These are phyloP conservation scores for Zarea fungicola DNA, from an alignment of 2,329 filamentous ascomycete species.

Conservation along the genomic window DNA sequence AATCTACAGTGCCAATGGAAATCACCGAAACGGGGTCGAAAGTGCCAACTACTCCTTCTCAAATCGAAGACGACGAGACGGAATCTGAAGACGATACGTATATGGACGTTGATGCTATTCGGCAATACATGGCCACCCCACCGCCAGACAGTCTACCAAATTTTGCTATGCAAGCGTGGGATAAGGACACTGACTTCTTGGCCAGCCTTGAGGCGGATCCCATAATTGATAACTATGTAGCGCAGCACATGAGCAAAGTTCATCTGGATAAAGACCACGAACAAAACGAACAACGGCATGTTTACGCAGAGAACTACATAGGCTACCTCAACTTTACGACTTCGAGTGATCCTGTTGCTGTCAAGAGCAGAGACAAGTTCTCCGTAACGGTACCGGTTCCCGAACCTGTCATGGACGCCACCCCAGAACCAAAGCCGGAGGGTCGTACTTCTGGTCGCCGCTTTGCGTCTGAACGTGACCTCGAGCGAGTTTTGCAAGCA, in stretches of 20 bases:
- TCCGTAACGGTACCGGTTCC: conserved; percentile 32
- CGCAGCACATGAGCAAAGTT: conserved; percentile 39
- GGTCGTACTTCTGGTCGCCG: conserved; percentile 48
- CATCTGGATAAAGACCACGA: conserved; percentile 30
- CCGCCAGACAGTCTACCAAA: conserved; percentile 49
- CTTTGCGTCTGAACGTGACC: conserved; percentile 66
- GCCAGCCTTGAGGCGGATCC: conserved; percentile 36
- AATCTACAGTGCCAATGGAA: conserved; percentile 20
- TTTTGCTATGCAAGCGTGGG: conserved; percentile 42
- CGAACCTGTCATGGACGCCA: conserved; percentile 30
- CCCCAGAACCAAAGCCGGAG: conserved; percentile 53
- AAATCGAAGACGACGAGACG: conserved; percentile 46
- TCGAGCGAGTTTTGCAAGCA: conserved; percentile 66
- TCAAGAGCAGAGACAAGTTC: conserved; percentile 52
- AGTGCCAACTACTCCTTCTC: conserved; percentile 43
- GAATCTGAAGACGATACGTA: conserved; percentile 51
- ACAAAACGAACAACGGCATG: conserved; percentile 34
- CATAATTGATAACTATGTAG: conserved; percentile 40
- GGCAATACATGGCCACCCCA: conserved; percentile 49
- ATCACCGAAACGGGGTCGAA: conserved; percentile 28
- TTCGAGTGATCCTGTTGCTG: conserved; percentile 49
- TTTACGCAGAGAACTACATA: conserved; percentile 45
- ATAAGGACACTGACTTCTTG: conserved; percentile 41
- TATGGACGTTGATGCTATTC: conserved; percentile 42
- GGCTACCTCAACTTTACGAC: conserved; percentile 51